Percentiles rank a stretch among this genome's conserved stretches.
phyloP scores from a whole-genome alignment of 169 alveolate genomes.

The Miamiensis avidus region DNA sequence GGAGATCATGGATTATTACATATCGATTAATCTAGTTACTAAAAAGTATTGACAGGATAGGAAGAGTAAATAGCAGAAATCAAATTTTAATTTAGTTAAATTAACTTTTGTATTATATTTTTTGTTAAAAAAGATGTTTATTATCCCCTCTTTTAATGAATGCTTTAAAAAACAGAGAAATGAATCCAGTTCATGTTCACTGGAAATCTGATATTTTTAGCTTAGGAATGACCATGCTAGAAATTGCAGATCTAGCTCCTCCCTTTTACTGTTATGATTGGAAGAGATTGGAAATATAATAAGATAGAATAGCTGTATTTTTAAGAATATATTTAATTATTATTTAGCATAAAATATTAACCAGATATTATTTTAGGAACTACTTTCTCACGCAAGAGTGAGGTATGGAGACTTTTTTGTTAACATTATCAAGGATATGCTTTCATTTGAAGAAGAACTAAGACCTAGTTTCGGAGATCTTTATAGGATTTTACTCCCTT shows the following conservation, averaged over 20 bases:
- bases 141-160: conserved; percentile 2
- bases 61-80: neutral
- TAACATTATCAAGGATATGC: conserved; percentile 3
- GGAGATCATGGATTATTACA: conserved; percentile 2
- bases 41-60: neutral
- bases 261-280: conserved; percentile 11
- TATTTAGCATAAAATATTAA: neutral
- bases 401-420: conserved; percentile 20
- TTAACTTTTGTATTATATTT: no score
- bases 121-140: neutral
- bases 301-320: neutral
- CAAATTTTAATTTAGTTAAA: no score
- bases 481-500: neutral
- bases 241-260: conserved; percentile 10
- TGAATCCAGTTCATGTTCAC: conserved; percentile 7
- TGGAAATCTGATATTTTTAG: conserved; percentile 14
- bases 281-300: neutral
- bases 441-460: neutral
- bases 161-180: neutral
- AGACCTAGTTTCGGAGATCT: conserved; percentile 14
- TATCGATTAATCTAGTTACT: neutral
- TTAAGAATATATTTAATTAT: no score
- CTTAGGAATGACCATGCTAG: conserved; percentile 20
- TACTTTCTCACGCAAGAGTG: neutral
- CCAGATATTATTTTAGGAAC: neutral